phyloP scores from a whole-genome alignment of 495 filamentous ascomycete genomes.

The Podospora anserina region DNA sequence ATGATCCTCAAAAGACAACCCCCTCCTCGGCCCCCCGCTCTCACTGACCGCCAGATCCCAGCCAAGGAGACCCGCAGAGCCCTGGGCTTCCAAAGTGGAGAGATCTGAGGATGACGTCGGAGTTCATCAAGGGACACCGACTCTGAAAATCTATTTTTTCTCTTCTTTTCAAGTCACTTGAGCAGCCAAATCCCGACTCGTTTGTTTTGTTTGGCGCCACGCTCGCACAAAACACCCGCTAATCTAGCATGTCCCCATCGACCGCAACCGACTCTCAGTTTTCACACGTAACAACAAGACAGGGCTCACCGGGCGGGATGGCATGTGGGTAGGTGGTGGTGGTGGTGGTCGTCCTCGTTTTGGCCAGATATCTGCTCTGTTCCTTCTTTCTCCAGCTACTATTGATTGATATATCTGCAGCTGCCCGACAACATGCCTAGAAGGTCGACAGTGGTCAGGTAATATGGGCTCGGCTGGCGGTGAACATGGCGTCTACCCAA shows the following conservation, averaged over 20 bases:
- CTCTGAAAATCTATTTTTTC: background rate
- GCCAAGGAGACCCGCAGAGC: background rate
- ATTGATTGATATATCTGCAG: constrained; percentile 14
- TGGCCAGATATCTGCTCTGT: background rate
- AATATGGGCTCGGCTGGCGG: constrained; percentile 14
- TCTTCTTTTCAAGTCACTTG: constrained; percentile 1
- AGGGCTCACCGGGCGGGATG: background rate
- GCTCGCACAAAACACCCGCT: constrained; percentile 5
- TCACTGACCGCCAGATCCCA: constrained; percentile 6
- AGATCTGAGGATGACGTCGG: constrained; percentile 1
- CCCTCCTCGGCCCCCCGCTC: background rate
- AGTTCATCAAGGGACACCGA: background rate
- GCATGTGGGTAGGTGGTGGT: background rate
- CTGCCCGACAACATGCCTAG: constrained; percentile 10
- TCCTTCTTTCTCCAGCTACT: constrained; percentile 6
- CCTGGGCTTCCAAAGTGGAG: constrained; percentile 3
- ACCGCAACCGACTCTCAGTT: background rate
- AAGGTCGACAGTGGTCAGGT: constrained; percentile 8
- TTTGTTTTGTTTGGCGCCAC: constrained; percentile 6
- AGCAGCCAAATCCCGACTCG: background rate
- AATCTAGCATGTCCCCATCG: constrained; percentile 18
- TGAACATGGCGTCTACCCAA: constrained; percentile 18
- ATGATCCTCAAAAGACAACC: background rate
- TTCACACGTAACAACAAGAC: background rate
- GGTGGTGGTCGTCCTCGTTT: background rate